Conservation (phyloP, 228 moss, liverwort and hornwort genomes). For the Sphagnum fallax region DNA sequence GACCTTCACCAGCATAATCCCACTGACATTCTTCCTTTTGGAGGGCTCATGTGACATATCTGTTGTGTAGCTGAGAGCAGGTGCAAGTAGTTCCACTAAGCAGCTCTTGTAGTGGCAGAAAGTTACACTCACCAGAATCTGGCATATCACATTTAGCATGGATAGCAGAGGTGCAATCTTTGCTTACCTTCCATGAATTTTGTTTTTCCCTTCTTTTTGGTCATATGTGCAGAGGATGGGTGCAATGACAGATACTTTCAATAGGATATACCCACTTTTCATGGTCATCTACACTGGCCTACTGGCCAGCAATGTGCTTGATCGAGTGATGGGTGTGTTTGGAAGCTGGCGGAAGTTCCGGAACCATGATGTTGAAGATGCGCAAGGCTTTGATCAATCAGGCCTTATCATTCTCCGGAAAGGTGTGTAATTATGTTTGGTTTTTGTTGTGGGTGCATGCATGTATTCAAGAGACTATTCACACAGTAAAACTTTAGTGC, state of each 20-base stretch:
- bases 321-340: slow-evolving; percentile 71
- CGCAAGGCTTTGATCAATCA: slow-evolving; percentile 98
- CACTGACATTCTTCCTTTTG: too few relatives aligned
- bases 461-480: not conserved
- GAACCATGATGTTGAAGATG: slow-evolving; percentile 87
- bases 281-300: slow-evolving; percentile 98
- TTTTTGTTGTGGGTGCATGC: not conserved
- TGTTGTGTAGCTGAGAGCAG: too few relatives aligned
- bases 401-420: slow-evolving; percentile 93
- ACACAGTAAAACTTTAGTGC: too few relatives aligned
- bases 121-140: too few relatives aligned
- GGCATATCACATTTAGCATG: too few relatives aligned
- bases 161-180: too few relatives aligned
- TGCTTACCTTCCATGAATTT: too few relatives aligned
- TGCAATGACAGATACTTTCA: slow-evolving; percentile 65
- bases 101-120: too few relatives aligned
- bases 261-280: slow-evolving; percentile 80
- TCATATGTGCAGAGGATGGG: slow-evolving; percentile 91
- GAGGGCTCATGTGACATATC: too few relatives aligned
- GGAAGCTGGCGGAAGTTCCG: slow-evolving; percentile 92
- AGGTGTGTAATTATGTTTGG: slow-evolving; percentile 37
- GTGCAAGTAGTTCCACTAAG: too few relatives aligned
- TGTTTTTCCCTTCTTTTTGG: too few relatives aligned
- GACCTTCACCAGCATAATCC: too few relatives aligned
- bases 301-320: slow-evolving; percentile 88